Evolutionary conservation across 495 filamentous ascomycete genomes (phyloP).

Genomic region (Aspergillus steynii): DNA sequence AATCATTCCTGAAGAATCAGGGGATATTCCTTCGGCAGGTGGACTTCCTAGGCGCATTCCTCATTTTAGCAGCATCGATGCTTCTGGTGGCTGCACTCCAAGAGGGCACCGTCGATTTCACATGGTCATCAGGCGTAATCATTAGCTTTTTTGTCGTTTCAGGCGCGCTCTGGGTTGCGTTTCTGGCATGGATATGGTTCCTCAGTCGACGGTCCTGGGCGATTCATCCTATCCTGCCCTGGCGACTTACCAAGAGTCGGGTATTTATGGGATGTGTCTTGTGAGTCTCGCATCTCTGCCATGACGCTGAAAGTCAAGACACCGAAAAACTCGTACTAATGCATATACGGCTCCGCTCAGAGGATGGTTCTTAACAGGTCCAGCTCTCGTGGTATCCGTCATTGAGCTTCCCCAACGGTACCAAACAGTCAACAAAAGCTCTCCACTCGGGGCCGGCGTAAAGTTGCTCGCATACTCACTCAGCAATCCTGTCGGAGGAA

Average conservation of each 20-base stretch:
- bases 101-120: conserved; percentile 46
- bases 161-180: conserved; percentile 20
- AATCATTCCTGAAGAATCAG: background rate
- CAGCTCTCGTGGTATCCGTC: conserved; percentile 51
- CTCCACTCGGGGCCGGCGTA: conserved; percentile 43
- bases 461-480: conserved; percentile 46
- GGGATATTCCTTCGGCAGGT: background rate
- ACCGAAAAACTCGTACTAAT: too few species aligned
- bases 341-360: conserved; percentile 1
- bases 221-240: conserved; percentile 26
- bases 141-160: conserved; percentile 38
- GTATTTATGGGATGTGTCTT: conserved; percentile 19
- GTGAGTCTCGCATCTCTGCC: conserved; percentile 8
- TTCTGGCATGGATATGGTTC: conserved; percentile 13
- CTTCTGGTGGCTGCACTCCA: conserved; percentile 56
- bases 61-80: conserved; percentile 12
- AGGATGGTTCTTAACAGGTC: conserved; percentile 52
- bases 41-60: conserved; percentile 3
- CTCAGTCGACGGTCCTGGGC: background rate
- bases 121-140: conserved; percentile 37
- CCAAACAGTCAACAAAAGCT: conserved; percentile 50
- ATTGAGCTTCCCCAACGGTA: conserved; percentile 58
- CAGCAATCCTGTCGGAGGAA: conserved; percentile 25
- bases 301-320: too few species aligned
- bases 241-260: conserved; percentile 21